phyloP scores from a whole-genome alignment of 2,329 filamentous ascomycete species.

The Neophaeococcomyces mojaviensis region DNA sequence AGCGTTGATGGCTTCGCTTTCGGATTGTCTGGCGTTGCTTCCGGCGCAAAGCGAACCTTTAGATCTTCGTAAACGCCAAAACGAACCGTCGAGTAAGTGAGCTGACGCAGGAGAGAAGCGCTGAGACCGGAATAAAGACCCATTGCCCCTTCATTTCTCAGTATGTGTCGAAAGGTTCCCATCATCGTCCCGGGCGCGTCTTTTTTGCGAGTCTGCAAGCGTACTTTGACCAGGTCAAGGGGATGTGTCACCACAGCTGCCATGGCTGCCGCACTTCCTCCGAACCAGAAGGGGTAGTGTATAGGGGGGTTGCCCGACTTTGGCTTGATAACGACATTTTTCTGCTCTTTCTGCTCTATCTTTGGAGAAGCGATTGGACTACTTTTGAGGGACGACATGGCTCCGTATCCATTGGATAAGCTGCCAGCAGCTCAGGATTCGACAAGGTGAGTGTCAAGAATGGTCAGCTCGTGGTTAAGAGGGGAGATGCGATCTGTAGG shows the following conservation, averaged over 20 bases:
- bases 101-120: constrained; percentile 83
- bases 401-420: constrained; percentile 7
- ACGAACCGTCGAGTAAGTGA: constrained; percentile 91
- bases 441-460: no score
- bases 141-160: constrained; percentile 64
- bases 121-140: constrained; percentile 88
- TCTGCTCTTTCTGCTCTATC: background rate
- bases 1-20: constrained; percentile 54
- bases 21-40: constrained; percentile 34
- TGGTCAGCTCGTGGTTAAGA: background rate
- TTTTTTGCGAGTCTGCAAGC: constrained; percentile 74
- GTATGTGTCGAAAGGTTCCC: constrained; percentile 75
- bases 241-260: constrained; percentile 90
- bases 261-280: constrained; percentile 86
- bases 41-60: constrained; percentile 60
- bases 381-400: constrained; percentile 4
- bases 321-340: constrained; percentile 5
- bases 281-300: constrained; percentile 87
- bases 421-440: constrained; percentile 2
- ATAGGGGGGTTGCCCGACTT: constrained; percentile 20
- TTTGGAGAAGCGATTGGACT: background rate
- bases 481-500: background rate
- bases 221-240: constrained; percentile 78
- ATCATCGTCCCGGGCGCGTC: constrained; percentile 73
- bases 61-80: constrained; percentile 96